Evolutionary conservation across 2,329 filamentous ascomycete genomes (phyloP).

Genomic region (Diaporthe sp.): DNA sequence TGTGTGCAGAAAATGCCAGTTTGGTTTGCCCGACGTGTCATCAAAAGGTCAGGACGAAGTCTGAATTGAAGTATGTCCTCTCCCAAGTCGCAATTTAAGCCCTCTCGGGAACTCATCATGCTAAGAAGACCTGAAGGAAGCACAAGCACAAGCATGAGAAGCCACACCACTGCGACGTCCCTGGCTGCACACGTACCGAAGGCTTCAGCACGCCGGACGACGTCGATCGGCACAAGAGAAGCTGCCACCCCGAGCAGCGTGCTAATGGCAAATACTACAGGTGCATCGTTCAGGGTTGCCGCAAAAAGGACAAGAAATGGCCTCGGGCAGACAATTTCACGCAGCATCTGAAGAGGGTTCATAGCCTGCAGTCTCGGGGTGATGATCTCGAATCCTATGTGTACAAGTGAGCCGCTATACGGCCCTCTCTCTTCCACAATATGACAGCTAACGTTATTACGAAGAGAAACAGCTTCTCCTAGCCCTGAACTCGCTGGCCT

Average conservation of each 20-base stretch:
- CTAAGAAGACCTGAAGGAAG: slow-evolving; percentile 68
- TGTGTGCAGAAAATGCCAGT: slow-evolving; percentile 11
- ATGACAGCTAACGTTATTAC: not conserved
- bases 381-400: slow-evolving; percentile 51
- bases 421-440: not conserved
- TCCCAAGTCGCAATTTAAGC: not conserved
- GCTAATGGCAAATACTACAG: slow-evolving; percentile 64
- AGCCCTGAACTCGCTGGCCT: slow-evolving; percentile 33
- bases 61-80: slow-evolving; percentile 65
- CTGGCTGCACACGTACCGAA: slow-evolving; percentile 65
- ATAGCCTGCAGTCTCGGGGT: slow-evolving; percentile 54
- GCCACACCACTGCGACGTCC: slow-evolving; percentile 69
- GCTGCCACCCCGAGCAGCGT: slow-evolving; percentile 68
- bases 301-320: slow-evolving; percentile 76
- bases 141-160: slow-evolving; percentile 78
- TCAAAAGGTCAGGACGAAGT: slow-evolving; percentile 58
- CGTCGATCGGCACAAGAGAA: slow-evolving; percentile 80
- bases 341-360: slow-evolving; percentile 78
- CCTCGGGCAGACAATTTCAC: slow-evolving; percentile 88
- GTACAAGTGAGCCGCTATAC: slow-evolving; percentile 41
- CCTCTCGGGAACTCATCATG: not conserved
- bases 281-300: slow-evolving; percentile 69
- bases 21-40: slow-evolving; percentile 53
- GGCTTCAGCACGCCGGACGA: slow-evolving; percentile 88
- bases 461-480: not conserved